Conservation (phyloP, 176 grass and related monocot species). For the Phragmites australis region DNA sequence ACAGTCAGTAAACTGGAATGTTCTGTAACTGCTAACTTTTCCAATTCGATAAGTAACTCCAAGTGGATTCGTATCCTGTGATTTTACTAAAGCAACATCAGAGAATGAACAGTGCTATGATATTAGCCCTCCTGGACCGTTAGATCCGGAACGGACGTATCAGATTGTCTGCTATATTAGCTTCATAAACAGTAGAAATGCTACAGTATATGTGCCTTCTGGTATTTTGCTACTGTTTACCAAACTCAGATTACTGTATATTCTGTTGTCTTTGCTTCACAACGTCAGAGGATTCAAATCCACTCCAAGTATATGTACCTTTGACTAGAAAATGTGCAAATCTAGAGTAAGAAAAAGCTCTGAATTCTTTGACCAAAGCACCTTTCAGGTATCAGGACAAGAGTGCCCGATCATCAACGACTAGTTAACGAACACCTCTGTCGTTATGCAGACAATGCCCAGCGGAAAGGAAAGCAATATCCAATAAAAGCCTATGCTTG, state of each 20-base stretch:
- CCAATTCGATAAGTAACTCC: constrained; percentile 7
- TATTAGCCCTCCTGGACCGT: no score
- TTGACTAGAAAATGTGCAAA: constrained; percentile 33
- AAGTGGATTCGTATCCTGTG: no score
- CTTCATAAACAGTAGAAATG: no score
- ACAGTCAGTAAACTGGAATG: constrained; percentile 2
- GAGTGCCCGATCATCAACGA: constrained; percentile 43
- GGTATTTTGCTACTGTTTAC: no score
- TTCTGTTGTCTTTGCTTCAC: no score
- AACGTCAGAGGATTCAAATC: no score
- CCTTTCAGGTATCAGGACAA: constrained; percentile 33
- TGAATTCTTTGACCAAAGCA: constrained; percentile 50
- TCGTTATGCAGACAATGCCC: constrained; percentile 40
- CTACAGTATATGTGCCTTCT: no score
- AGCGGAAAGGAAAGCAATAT: constrained; percentile 49
- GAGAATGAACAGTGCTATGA: no score
- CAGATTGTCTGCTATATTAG: no score
- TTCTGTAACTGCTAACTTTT: background rate
- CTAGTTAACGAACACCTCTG: constrained; percentile 38
- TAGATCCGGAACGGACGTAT: no score
- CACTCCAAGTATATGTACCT: background rate
- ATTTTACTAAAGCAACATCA: no score
- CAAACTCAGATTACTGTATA: no score
- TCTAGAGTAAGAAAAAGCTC: constrained; percentile 20
- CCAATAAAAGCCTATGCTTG: constrained; percentile 42